phyloP scores from a whole-genome alignment of 2,329 filamentous ascomycete genomes.

The Diplocarpon mali region DNA sequence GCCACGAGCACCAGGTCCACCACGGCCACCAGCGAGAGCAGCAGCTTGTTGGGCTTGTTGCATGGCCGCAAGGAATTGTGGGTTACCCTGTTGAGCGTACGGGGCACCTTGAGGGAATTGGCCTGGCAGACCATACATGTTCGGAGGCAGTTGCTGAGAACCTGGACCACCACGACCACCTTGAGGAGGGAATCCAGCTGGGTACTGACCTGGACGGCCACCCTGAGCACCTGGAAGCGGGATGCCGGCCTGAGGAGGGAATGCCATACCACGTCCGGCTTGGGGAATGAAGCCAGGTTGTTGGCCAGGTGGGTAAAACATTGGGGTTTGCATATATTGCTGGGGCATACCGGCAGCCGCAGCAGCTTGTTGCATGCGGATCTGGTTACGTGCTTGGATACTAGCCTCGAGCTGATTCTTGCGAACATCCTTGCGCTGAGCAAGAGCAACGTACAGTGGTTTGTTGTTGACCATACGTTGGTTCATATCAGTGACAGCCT shows the following conservation, averaged over 20 bases:
- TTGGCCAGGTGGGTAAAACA: constrained; percentile 84
- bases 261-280: constrained; percentile 52
- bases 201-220: constrained; percentile 78
- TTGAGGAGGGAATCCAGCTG: constrained; percentile 67
- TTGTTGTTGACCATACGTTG: constrained; percentile 97
- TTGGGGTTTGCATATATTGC: constrained; percentile 77
- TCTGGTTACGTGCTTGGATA: constrained; percentile 97
- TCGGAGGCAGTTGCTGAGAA: constrained; percentile 77
- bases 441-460: constrained; percentile 93
- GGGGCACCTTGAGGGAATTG: constrained; percentile 70
- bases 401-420: constrained; percentile 98
- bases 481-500: constrained; percentile 99
- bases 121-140: constrained; percentile 70
- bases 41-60: constrained; percentile 60
- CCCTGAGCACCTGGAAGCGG: constrained; percentile 62
- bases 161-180: constrained; percentile 75
- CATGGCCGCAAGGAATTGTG: constrained; percentile 71
- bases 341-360: constrained; percentile 81
- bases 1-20: constrained; percentile 42
- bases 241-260: constrained; percentile 50
- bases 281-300: constrained; percentile 58
- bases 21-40: constrained; percentile 35
- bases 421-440: constrained; percentile 98
- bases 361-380: constrained; percentile 95
- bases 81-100: constrained; percentile 70